Base-by-base conservation (phyloP, 2,329 filamentous ascomycete genomes). In the Talaromyces albobiverticillius region DNA sequence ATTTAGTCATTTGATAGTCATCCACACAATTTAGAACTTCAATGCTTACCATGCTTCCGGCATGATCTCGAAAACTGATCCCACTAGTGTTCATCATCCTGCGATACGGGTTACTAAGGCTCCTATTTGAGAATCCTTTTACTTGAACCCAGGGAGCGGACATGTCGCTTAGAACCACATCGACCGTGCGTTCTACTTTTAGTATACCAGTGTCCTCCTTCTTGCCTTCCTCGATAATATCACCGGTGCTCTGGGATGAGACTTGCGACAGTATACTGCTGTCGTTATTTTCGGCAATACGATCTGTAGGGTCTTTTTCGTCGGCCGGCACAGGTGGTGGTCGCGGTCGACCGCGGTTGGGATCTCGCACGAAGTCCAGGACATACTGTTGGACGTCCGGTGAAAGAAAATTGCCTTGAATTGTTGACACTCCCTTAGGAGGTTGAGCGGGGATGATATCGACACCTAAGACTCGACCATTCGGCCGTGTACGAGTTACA, bases 61-160 rank as follows among this genome's bases (percentile, higher is more conserved):
- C 87, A 73, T 99, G 94, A 73, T 99, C 94, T 60, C 86, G 84
- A 68, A 95, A 94, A 18, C 75, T 74, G 65, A 90, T 88, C 54
- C 94, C 94, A 75, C 89, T 96, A 64, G 93, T 96, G 75, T 99
- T 99, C 91, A 96, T 96, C 87, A 99, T 88, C 94, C 94, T 99
- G 82, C 76, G 72, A 85, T 95, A 94, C 61, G 91, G 90, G 83
- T 94, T 88, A 93, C 87, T 95, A 83, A 96, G 82, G 79, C 86
- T 95, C 78, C 84, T 90, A 78, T 88, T 87, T 78, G 84, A 87
- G 78, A 89, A 91, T 67, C 87, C 87, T 67, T 81, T 80, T 51
- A 83, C 88, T 78, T 89, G 88, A 65, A 85, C 80, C 91, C 91
- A 96, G 87, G 94, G 92, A 81, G 82, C 93, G 84, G 86, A 99